A percentile compares a stretch with the other conserved stretches of the same genome.
These are phyloP conservation scores for Chaetomium cochliodes DNA, from an alignment of 495 filamentous ascomycete genomes.

Conservation along the genomic window DNA sequence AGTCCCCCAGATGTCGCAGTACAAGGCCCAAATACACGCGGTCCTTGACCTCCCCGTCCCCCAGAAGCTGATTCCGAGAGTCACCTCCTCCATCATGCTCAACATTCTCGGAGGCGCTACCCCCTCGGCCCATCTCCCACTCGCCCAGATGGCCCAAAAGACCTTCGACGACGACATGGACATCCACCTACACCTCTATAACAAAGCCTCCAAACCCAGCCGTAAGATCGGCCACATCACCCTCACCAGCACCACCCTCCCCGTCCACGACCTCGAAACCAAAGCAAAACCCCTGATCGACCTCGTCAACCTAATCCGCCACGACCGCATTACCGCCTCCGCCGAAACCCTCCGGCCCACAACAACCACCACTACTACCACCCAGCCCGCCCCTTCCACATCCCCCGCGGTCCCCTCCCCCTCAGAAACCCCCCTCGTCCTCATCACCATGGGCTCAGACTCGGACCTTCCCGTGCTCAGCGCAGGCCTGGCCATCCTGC, in stretches of 20 bases:
- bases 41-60: conserved; percentile 78
- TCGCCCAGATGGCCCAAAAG: conserved; percentile 63
- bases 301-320: conserved; percentile 62
- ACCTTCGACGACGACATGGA: conserved; percentile 52
- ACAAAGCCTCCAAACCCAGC: conserved; percentile 80
- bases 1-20: conserved; percentile 80
- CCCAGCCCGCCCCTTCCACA: conserved; percentile 16
- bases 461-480: conserved; percentile 81
- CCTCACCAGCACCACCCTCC: conserved; percentile 59
- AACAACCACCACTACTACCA: conserved; percentile 33
- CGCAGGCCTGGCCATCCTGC: conserved; percentile 72
- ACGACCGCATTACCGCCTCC: conserved; percentile 47
- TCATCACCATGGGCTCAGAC: conserved; percentile 93
- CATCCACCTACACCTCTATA: conserved; percentile 77
- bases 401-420: too few species aligned
- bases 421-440: conserved; percentile 55
- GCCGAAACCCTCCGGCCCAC: conserved; percentile 31
- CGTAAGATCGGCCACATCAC: conserved; percentile 97
- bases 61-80: conserved; percentile 57
- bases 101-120: conserved; percentile 86
- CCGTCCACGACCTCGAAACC: conserved; percentile 69
- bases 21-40: conserved; percentile 81
- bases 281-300: conserved; percentile 66
- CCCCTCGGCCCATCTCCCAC: conserved; percentile 64
- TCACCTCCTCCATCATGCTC: conserved; percentile 78